Percentiles rank a stretch among this genome's conserved stretches.
Evolutionary conservation across 768 basidiomycete genomes (phyloP).

Genomic region (Mycena crocata): DNA sequence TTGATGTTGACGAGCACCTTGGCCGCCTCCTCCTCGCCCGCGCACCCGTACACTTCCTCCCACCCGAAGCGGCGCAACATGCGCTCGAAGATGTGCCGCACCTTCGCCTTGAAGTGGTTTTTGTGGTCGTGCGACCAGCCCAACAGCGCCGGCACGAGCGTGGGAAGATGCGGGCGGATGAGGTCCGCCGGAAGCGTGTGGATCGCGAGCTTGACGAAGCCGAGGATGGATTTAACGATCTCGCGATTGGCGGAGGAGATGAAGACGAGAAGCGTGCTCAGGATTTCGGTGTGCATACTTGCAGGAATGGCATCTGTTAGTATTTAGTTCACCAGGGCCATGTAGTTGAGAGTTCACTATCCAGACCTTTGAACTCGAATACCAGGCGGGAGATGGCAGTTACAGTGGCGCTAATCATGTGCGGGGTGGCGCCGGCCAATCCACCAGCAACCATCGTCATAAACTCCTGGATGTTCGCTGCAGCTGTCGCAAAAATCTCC

Average conservation of each 20-base stretch:
- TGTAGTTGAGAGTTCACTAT: not conserved
- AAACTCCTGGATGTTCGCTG: constrained; percentile 89
- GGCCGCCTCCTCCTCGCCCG: constrained; percentile 81
- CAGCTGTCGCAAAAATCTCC: constrained; percentile 48
- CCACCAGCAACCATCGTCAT: constrained; percentile 98
- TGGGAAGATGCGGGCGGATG: constrained; percentile 80
- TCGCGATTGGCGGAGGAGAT: constrained; percentile 95
- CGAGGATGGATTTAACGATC: constrained; percentile 96
- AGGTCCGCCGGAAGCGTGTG: constrained; percentile 83
- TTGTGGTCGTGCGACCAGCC: constrained; percentile 98
- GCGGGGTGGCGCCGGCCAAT: constrained; percentile 90
- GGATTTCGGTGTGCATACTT: constrained; percentile 84
- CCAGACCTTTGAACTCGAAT: constrained; percentile 94
- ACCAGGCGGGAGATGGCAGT: constrained; percentile 93
- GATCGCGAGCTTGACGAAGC: constrained; percentile 93
- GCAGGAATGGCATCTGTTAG: constrained; percentile 68
- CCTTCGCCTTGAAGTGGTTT: constrained; percentile 98
- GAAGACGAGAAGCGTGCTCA: constrained; percentile 90
- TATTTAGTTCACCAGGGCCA: not conserved
- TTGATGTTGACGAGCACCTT: constrained; percentile 95
- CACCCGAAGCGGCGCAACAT: constrained; percentile 92
- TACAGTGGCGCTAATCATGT: constrained; percentile 98
- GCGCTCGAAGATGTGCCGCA: constrained; percentile 96
- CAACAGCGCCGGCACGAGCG: constrained; percentile 86
- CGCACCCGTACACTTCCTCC: constrained; percentile 82